These are phyloP conservation scores for Yarrowia keelungensis DNA, from an alignment of 805 yeast genomes.

Conservation along the genomic window DNA sequence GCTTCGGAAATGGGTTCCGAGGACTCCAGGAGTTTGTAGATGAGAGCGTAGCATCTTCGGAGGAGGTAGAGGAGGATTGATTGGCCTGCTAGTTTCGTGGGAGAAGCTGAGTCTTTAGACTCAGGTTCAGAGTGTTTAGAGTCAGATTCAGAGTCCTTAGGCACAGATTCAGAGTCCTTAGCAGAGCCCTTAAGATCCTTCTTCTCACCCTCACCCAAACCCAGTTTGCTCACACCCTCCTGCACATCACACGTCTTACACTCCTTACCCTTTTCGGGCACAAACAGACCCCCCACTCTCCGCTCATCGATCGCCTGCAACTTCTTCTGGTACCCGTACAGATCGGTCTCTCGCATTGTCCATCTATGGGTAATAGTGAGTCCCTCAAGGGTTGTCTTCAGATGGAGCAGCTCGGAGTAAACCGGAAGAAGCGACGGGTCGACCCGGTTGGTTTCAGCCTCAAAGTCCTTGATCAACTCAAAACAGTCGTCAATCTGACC, in stretches of 20 bases:
- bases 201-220: neutral
- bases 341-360: constrained; percentile 96
- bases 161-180: neutral
- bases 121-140: too few relatives aligned
- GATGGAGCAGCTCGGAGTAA: constrained; percentile 66
- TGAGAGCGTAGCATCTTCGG: constrained; percentile 88
- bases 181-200: too few relatives aligned
- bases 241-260: neutral
- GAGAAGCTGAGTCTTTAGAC: neutral
- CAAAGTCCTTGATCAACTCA: constrained; percentile 71
- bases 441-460: constrained; percentile 55
- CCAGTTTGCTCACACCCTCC: neutral
- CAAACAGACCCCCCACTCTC: constrained; percentile 68
- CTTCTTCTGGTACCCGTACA: constrained; percentile 79
- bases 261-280: constrained; percentile 32
- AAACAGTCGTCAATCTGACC: constrained; percentile 74
- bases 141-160: too few relatives aligned
- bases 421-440: constrained; percentile 62
- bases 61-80: constrained; percentile 73
- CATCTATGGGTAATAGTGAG: constrained; percentile 91
- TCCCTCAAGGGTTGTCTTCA: constrained; percentile 79
- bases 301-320: constrained; percentile 76
- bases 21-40: constrained; percentile 86
- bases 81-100: constrained; percentile 43
- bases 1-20: constrained; percentile 97